These are phyloP conservation scores for Rosa persica DNA, from an alignment of 306 rosid species.

Conservation along the genomic window DNA sequence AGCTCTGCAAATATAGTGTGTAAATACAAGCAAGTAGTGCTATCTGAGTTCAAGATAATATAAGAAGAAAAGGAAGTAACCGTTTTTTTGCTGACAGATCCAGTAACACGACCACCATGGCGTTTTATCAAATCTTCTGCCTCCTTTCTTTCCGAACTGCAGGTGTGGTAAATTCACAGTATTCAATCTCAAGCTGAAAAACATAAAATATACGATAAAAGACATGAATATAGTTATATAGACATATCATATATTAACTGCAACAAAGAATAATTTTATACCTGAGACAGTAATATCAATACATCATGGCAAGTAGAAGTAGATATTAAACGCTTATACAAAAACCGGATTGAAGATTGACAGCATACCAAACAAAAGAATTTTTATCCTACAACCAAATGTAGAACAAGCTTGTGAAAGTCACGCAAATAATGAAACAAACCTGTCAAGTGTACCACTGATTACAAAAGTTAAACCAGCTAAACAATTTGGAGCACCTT, in stretches of 20 bases:
- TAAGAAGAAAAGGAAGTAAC: constrained; percentile 37
- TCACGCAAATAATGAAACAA: background rate
- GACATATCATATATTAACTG: background rate
- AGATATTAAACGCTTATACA: background rate
- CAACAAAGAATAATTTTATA: background rate
- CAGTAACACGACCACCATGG: constrained; percentile 92
- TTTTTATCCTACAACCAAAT: background rate
- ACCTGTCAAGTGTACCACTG: constrained; percentile 98
- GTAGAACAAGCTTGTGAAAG: constrained; percentile 11
- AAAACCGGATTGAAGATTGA: background rate
- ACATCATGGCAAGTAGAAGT: background rate
- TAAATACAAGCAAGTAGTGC: constrained; percentile 20
- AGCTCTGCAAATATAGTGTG: constrained; percentile 63
- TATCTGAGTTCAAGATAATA: constrained; percentile 19
- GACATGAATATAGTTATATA: background rate
- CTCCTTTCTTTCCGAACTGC: constrained; percentile 93
- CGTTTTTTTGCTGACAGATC: constrained; percentile 93
- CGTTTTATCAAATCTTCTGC: constrained; percentile 94
- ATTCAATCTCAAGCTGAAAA: constrained; percentile 23
- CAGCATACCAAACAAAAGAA: background rate
- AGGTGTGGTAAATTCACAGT: constrained; percentile 21
- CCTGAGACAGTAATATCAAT: background rate
- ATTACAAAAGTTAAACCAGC: constrained; percentile 85
- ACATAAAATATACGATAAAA: background rate
- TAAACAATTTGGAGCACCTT: constrained; percentile 84